phyloP scores from a whole-genome alignment of 1,139 yeast genomes.

The Yamadazyma blattariae region DNA sequence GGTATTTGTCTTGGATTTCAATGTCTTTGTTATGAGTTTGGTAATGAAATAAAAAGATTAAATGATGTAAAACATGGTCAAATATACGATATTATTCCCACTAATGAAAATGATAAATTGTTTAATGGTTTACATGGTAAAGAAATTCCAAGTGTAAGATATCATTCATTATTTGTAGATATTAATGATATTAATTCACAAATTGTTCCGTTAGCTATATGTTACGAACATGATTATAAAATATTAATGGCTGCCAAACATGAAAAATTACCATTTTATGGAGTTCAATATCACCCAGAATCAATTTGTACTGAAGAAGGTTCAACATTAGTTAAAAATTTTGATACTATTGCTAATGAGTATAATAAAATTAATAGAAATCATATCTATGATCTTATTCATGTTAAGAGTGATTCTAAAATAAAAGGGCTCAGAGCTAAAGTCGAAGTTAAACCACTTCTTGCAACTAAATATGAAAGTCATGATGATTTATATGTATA shows the following conservation, averaged over 20 bases:
- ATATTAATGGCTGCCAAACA: conserved; percentile 73
- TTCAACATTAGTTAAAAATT: conserved; percentile 53
- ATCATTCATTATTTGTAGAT: conserved; percentile 77
- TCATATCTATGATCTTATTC: conserved; percentile 2
- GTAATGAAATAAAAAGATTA: conserved; percentile 54
- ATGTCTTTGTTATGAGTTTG: conserved; percentile 67
- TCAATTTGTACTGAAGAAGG: conserved; percentile 83
- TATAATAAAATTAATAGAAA: conserved; percentile 26
- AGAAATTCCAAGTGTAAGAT: conserved; percentile 62
- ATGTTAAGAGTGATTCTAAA: background rate
- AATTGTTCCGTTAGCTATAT: conserved; percentile 57
- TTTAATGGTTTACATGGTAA: conserved; percentile 41
- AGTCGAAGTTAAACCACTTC: conserved; percentile 9
- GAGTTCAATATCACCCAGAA: conserved; percentile 97
- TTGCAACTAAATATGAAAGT: conserved; percentile 7
- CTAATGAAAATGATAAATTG: conserved; percentile 15
- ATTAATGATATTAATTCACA: conserved; percentile 18
- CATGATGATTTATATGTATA: conserved; percentile 5
- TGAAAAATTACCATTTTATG: conserved; percentile 64
- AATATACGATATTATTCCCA: conserved; percentile 51
- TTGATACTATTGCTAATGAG: conserved; percentile 51
- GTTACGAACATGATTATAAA: conserved; percentile 28
- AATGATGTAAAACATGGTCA: conserved; percentile 81
- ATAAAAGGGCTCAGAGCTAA: conserved; percentile 3
- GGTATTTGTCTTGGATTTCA: conserved; percentile 97